A percentile compares a stretch with the other conserved stretches of the same genome.
These are phyloP conservation scores for Hanseniaspora nectarophila DNA, from an alignment of 805 yeast genomes.

Conservation along the genomic window DNA sequence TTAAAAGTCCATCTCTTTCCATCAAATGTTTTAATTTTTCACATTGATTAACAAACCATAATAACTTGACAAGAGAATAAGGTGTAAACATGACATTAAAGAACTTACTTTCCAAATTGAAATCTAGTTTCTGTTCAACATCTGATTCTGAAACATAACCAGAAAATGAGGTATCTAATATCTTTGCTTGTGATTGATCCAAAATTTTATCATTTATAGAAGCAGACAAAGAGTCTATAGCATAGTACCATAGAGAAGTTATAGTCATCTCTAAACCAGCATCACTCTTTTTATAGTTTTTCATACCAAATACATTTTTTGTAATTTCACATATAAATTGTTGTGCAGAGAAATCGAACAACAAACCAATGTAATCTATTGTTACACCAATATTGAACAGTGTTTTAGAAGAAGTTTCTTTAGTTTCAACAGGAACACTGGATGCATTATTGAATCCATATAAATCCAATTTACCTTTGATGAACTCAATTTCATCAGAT, in stretches of 20 bases:
- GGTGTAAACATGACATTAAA: constrained; percentile 51
- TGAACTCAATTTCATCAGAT: not conserved
- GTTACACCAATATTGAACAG: constrained; percentile 1
- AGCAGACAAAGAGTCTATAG: constrained; percentile 25
- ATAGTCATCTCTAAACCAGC: not conserved
- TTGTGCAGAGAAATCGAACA: constrained; percentile 13
- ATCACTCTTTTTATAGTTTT: not conserved
- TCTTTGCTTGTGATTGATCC: constrained; percentile 31
- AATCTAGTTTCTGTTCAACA: constrained; percentile 29
- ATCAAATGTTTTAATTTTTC: not conserved
- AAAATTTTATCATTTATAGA: constrained; percentile 25
- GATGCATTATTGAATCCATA: not conserved
- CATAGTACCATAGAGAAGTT: constrained; percentile 22
- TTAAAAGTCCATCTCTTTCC: not conserved
- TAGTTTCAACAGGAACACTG: not conserved
- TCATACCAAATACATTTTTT: constrained; percentile 1
- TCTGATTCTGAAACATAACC: constrained; percentile 32
- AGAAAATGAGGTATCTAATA: constrained; percentile 39
- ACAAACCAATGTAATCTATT: constrained; percentile 3
- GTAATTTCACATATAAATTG: constrained; percentile 8
- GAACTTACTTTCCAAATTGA: constrained; percentile 48
- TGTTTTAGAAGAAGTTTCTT: not conserved
- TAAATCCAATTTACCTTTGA: not conserved
- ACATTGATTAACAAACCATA: constrained; percentile 29
- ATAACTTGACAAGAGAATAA: constrained; percentile 32